Base-by-base conservation (phyloP, 805 yeast genomes). In the Helenozyma baotianmanensis region DNA sequence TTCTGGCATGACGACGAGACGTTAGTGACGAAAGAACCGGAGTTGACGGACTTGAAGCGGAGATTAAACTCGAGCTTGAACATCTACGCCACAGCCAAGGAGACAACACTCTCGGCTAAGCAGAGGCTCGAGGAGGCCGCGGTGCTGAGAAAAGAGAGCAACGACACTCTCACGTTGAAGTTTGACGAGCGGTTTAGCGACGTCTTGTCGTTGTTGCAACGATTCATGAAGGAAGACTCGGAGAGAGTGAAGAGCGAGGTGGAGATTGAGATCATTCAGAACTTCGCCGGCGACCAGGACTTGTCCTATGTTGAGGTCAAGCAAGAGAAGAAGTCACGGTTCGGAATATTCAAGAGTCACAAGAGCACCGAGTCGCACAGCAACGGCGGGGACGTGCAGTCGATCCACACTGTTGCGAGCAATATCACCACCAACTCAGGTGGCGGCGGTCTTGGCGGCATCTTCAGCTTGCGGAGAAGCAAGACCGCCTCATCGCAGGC, bases 1-100 rank as follows among this genome's bases (percentile, higher is more conserved):
- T 81, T 92, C 25, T 92, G 98, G 98, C 97, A 90, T 59, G 98
- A 92, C 51, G 97, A 92, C 58, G 96, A 87, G 43, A 64, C 74
- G 22, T 71, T 84, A 50, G 69, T 81, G 42, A 65, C 72, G 4
- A 71, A 73, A 27, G 78, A 74, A 25, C 71, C 68, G 5, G 85
- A 79, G 49, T 60, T 81, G 32, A 65, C 72, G 6, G 75, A 72
- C 24, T 60, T 83, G 50, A 78, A 74, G 51, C 62, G 66, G 36
- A 60, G 62, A 32, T 60, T 84, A 38, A 73, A 74, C 39, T 39
- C 47, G 15, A 56, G 70, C 11, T 51, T 62, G 17, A 38, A 51
- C 4, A 56, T 57, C 14, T 73, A 70, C 44, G 58, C 67, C 17
- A 59, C 47, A 27, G 56, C 53, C 33, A 73, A 68, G 51, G 52